These are phyloP conservation scores for Ogataea saltuana DNA, from an alignment of 805 yeast genomes.

Conservation along the genomic window DNA sequence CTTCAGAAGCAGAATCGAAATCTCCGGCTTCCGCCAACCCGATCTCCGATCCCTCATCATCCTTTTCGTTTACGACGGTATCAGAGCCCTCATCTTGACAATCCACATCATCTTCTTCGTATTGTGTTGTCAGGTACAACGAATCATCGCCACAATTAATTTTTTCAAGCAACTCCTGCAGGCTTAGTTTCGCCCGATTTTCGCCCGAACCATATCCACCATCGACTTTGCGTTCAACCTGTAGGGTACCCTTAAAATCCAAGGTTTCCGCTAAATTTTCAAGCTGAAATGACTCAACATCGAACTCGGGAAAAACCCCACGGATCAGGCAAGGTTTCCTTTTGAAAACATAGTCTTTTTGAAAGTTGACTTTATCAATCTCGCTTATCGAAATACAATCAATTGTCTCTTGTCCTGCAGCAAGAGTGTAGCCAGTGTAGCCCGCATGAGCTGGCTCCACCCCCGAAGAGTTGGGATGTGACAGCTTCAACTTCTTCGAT, in stretches of 20 bases:
- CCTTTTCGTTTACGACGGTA: not conserved
- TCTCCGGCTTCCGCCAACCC: too few relatives aligned
- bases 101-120: constrained; percentile 41
- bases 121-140: constrained; percentile 71
- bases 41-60: not conserved
- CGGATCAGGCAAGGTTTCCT: constrained; percentile 54
- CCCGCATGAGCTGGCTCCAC: too few relatives aligned
- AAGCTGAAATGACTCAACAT: constrained; percentile 36
- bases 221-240: constrained; percentile 56
- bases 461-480: not conserved
- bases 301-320: constrained; percentile 39
- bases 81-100: constrained; percentile 1
- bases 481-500: not conserved
- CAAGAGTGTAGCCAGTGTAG: constrained; percentile 11
- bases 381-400: constrained; percentile 14
- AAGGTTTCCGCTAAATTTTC: constrained; percentile 41
- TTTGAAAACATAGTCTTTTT: constrained; percentile 38
- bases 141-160: constrained; percentile 44
- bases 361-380: constrained; percentile 36
- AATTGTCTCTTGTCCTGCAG: not conserved
- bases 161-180: constrained; percentile 48
- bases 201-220: constrained; percentile 74
- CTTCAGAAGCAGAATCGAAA: constrained; percentile 35
- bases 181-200: constrained; percentile 49
- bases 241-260: constrained; percentile 33